Evolutionary conservation across 2,329 filamentous ascomycete species (phyloP), one percentile per base, ranked within the genome.

Genomic region (Xylariales sp.): DNA sequence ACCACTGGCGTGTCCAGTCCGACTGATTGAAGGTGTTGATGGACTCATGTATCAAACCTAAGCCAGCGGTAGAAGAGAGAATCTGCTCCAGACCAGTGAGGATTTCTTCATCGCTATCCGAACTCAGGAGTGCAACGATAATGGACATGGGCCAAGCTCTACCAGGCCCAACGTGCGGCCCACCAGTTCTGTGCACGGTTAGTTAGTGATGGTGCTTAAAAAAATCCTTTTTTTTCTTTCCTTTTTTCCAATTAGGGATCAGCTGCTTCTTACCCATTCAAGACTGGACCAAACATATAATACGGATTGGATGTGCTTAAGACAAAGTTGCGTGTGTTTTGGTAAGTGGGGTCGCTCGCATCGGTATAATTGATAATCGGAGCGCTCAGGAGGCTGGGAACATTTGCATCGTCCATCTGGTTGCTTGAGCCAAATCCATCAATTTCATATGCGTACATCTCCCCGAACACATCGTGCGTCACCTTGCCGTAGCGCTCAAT

Each of bases 11-110:
- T 4, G 67, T 70, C 63, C 65, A 70, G 15, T 54, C 43, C 5
- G 44, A 53, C 16, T 72, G 65, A 41, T 75, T 66, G 33, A 81
- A 75, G 12, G 86, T 83, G 54, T 87, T 76, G 38, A 91, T 72
- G 41, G 82, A 86, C 65, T 95, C 89, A 50, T 95, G 88, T 1
- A 95, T 78, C 47, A 95, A 60, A 0, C 88, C 89, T 7, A 87
- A 67, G n/a, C 72, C 70, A 48, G 80, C 83, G 3, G 83, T 88
- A 43, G 81, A 79, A 47, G 81, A 77, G 42, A 95, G 76, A 11
- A 82, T 64, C 43, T 79, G 63, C 31, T 50, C 69, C 36, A 95
- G 63, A n/a, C 77, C 74, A n/a, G 63, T 60, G 27, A 64, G 63
- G 41, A 95, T 94, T 67, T 94, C 88, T 0, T 69, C 69, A 36